Base-by-base conservation (phyloP, 768 basidiomycete species). In the Suillus americanus region DNA sequence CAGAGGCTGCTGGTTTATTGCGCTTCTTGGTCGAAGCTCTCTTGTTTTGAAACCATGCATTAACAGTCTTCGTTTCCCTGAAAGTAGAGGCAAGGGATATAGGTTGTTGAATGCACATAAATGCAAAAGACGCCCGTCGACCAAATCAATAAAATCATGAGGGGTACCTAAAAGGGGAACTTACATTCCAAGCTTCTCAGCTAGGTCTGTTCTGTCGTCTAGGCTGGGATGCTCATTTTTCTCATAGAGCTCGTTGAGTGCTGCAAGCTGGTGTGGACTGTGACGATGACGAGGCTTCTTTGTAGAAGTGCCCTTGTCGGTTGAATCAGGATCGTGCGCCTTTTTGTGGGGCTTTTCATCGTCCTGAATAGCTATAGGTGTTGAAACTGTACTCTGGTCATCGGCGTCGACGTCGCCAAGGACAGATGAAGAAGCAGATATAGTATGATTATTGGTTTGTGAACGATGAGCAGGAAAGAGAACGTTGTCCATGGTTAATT, bases 11-110 rank as follows among this genome's bases (percentile, higher is more conserved):
- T 73, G 80, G 74, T 82, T 83, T 75, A 79, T 83, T 79, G 25
- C 83, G 80, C 77, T 92, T 92, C 83, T 91, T 92, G 69, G 85
- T 86, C 14, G 90, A 91, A 7, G 91, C 91, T 62, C 91, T 83
- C 81, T 92, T 92, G 74, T 92, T 92, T 79, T 92, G 91, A 77
- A 92, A 93, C 89, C 90, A 92, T 16, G 91, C 89, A 73, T 90
- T 90, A 73, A 92, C 90, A 3, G 89, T 91, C 83, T 92, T 92
- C 75, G 86, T 87, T 74, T 92, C 89, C 88, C 91, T 92, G 73
- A 4, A 20, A 30, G 18, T 14, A 18, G 18, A 61, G 61, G 67
- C 62, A 64, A 43, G 63, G 57, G 46, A 66, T n/a, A 60, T 55
- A 51, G 65, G 64, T 53, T 65, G 38, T 54, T 54, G 65, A 40